These are phyloP conservation scores for Trifolium dubium DNA, from an alignment of 306 rosid species.

Conservation along the genomic window DNA sequence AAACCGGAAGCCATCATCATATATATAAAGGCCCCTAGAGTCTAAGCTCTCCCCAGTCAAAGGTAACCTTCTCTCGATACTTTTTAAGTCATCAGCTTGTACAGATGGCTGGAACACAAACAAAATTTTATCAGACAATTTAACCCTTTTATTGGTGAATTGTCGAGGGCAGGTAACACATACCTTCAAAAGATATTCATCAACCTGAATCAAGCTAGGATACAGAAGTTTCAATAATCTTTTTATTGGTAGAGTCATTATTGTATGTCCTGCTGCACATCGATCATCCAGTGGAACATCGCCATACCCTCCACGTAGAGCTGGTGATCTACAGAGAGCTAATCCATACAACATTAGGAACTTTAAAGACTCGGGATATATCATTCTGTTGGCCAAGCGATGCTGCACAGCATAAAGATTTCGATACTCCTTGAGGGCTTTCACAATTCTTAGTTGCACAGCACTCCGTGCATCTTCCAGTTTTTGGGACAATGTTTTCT, in stretches of 20 bases:
- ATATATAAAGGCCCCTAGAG: constrained; percentile 84
- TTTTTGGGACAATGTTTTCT: constrained; percentile 83
- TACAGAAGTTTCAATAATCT: constrained; percentile 83
- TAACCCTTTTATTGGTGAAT: constrained; percentile 2
- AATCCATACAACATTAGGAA: constrained; percentile 82
- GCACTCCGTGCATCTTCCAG: constrained; percentile 88
- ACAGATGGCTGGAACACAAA: constrained; percentile 55
- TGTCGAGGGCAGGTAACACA: constrained; percentile 30
- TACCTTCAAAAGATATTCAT: constrained; percentile 86
- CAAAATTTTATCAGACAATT: constrained; percentile 39
- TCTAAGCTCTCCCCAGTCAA: constrained; percentile 83
- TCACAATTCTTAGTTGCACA: constrained; percentile 80
- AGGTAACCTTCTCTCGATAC: constrained; percentile 76
- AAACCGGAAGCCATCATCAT: constrained; percentile 83
- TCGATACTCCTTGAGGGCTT: constrained; percentile 87
- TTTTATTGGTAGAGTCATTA: constrained; percentile 84
- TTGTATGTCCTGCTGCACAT: constrained; percentile 83
- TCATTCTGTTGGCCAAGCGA: constrained; percentile 87
- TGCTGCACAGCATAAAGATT: constrained; percentile 94
- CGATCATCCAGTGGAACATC: constrained; percentile 89
- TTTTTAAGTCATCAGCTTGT: constrained; percentile 59
- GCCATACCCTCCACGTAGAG: constrained; percentile 91
- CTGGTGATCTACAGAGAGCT: constrained; percentile 77
- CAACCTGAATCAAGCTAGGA: constrained; percentile 82
- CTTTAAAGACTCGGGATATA: constrained; percentile 91